These are phyloP conservation scores for Phialocephala subalpina DNA, from an alignment of 2,329 filamentous ascomycete species.

Conservation along the genomic window DNA sequence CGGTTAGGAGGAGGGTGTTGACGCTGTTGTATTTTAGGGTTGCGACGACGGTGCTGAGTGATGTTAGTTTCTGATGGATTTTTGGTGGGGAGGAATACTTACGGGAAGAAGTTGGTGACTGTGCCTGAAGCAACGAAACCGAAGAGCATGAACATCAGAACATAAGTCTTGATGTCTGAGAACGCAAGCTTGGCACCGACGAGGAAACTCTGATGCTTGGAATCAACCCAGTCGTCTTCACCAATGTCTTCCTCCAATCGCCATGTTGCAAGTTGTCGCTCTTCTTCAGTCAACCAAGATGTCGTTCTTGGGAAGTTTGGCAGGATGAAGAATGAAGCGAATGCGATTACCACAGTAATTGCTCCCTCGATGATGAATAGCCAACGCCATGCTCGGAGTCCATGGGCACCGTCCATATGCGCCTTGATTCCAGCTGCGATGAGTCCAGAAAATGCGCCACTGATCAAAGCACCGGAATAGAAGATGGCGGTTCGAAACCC, in stretches of 20 bases:
- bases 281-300: conserved; percentile 62
- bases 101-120: conserved; percentile 73
- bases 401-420: conserved; percentile 66
- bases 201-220: conserved; percentile 62
- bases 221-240: conserved; percentile 67
- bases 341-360: conserved; percentile 68
- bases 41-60: conserved; percentile 64
- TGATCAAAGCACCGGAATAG: conserved; percentile 74
- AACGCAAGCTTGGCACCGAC: conserved; percentile 61
- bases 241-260: conserved; percentile 70
- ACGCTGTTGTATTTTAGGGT: conserved; percentile 67
- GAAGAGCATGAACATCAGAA: conserved; percentile 51
- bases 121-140: conserved; percentile 64
- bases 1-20: conserved; percentile 67
- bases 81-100: conserved; percentile 46
- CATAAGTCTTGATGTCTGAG: conserved; percentile 58
- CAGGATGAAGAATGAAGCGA: conserved; percentile 64
- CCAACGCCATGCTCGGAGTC: conserved; percentile 70
- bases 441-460: conserved; percentile 75
- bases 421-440: conserved; percentile 70
- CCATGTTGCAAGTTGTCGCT: conserved; percentile 65
- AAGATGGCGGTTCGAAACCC: conserved; percentile 71
- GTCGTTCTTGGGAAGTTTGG: conserved; percentile 73
- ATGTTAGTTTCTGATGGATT: conserved; percentile 52
- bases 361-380: conserved; percentile 76